These are phyloP conservation scores for Nakaseomyces kungkrabaensis DNA, from an alignment of 1,139 yeast species.

Conservation along the genomic window DNA sequence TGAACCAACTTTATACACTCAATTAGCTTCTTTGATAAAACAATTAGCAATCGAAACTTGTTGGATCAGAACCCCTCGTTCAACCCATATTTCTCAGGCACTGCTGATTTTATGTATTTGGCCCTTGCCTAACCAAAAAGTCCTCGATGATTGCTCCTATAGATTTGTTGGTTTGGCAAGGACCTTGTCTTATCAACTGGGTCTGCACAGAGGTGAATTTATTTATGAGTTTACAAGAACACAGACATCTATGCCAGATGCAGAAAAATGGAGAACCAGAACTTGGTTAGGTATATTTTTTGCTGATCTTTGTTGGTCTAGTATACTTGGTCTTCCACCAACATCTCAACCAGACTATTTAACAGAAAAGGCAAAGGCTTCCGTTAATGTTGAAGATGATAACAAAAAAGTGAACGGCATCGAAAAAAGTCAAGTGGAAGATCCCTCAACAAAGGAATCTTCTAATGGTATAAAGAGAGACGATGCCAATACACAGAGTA, in stretches of 20 bases:
- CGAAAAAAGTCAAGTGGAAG: background rate
- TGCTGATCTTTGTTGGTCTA: conserved; percentile 86
- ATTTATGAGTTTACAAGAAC: conserved; percentile 85
- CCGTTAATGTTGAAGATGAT: conserved; percentile 11
- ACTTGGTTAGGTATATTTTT: conserved; percentile 87
- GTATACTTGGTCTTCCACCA: conserved; percentile 80
- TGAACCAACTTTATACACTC: conserved; percentile 71
- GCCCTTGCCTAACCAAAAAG: conserved; percentile 92
- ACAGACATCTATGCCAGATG: conserved; percentile 80
- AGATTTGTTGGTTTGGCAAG: conserved; percentile 83
- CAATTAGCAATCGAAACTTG: conserved; percentile 87
- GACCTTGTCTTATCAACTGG: conserved; percentile 73
- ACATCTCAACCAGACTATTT: conserved; percentile 76
- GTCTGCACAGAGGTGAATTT: conserved; percentile 88
- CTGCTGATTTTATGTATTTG: conserved; percentile 71
- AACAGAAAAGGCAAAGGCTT: conserved; percentile 62
- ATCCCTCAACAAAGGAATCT: background rate
- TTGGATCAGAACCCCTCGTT: conserved; percentile 88
- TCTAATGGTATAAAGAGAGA: background rate
- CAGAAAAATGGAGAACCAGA: conserved; percentile 90
- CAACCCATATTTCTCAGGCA: conserved; percentile 90
- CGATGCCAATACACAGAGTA: background rate
- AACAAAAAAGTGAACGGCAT: conserved; percentile 6
- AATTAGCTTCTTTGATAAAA: conserved; percentile 67
- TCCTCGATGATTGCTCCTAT: conserved; percentile 84